Evolutionary conservation across 2,329 filamentous ascomycete species (phyloP).

Genomic region (Fusarium sp.): DNA sequence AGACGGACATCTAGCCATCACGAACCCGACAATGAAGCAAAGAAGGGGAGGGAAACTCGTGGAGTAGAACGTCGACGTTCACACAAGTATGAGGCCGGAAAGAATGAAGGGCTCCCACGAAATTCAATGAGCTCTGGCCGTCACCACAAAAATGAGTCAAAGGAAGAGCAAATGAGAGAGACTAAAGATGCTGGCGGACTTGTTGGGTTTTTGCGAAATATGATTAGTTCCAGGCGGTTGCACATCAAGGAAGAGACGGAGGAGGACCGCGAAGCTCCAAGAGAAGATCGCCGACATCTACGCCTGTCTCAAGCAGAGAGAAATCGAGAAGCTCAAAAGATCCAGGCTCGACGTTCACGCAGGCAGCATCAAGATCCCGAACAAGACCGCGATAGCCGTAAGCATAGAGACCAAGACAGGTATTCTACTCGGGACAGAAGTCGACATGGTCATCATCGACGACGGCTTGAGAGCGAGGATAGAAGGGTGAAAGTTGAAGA

Average conservation of each 20-base stretch:
- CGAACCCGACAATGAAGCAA: not conserved
- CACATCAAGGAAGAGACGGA: not conserved
- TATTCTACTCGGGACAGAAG: slow-evolving; percentile 1
- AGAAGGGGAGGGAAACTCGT: not conserved
- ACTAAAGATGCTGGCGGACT: not conserved
- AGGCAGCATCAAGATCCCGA: not conserved
- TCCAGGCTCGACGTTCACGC: not conserved
- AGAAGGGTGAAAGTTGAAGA: not conserved
- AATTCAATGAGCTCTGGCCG: not conserved
- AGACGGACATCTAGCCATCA: not conserved
- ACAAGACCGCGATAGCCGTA: not conserved
- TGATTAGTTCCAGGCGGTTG: not conserved
- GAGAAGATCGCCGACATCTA: not conserved
- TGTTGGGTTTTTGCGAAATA: not conserved
- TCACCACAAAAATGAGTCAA: not conserved
- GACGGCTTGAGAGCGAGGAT: not conserved
- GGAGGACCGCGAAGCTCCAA: not conserved
- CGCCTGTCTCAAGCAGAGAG: not conserved
- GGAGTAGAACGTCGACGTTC: not conserved
- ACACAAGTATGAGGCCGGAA: too few species aligned
- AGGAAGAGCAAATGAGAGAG: not conserved
- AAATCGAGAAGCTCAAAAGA: not conserved
- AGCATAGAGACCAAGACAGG: not conserved
- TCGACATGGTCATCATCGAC: not conserved
- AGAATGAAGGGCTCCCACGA: not conserved